Conservation (phyloP, 768 basidiomycete species). For the Tulasnella sp. region DNA sequence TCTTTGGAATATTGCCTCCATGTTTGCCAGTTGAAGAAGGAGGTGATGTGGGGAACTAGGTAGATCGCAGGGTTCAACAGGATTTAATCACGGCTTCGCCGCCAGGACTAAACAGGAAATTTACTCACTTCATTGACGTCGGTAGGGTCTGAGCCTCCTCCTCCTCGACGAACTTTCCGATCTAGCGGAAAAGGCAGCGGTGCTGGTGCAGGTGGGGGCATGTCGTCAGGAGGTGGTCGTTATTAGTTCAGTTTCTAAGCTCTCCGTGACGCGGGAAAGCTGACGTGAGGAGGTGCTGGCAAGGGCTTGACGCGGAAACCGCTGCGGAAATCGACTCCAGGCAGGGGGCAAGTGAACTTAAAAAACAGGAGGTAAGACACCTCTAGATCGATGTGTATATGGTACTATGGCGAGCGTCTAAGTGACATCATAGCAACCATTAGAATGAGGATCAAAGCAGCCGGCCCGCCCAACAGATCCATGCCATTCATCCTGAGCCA, state of each 20-base stretch:
- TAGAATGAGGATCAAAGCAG: slow-evolving; percentile 3
- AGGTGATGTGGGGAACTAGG: slow-evolving; percentile 24
- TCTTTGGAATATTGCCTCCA: slow-evolving; percentile 27
- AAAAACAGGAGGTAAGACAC: background rate
- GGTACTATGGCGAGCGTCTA: background rate
- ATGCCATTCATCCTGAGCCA: slow-evolving; percentile 18
- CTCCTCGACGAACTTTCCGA: background rate
- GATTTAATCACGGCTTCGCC: background rate
- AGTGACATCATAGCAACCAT: background rate
- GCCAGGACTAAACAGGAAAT: slow-evolving; percentile 5
- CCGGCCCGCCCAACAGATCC: background rate
- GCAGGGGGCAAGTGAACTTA: background rate
- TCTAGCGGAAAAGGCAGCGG: background rate
- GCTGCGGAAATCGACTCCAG: background rate
- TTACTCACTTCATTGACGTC: background rate
- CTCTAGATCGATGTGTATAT: background rate
- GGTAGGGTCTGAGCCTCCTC: background rate
- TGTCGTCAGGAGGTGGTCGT: slow-evolving; percentile 20
- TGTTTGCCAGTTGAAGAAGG: slow-evolving; percentile 24
- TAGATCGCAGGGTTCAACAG: slow-evolving; percentile 10
- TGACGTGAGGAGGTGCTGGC: background rate
- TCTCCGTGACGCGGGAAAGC: slow-evolving; percentile 15
- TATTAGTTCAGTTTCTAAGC: background rate
- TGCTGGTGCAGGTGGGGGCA: slow-evolving; percentile 6
- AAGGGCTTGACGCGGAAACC: background rate